phyloP scores from a whole-genome alignment of 805 yeast species.

The Saccharomycopsis sp. region DNA sequence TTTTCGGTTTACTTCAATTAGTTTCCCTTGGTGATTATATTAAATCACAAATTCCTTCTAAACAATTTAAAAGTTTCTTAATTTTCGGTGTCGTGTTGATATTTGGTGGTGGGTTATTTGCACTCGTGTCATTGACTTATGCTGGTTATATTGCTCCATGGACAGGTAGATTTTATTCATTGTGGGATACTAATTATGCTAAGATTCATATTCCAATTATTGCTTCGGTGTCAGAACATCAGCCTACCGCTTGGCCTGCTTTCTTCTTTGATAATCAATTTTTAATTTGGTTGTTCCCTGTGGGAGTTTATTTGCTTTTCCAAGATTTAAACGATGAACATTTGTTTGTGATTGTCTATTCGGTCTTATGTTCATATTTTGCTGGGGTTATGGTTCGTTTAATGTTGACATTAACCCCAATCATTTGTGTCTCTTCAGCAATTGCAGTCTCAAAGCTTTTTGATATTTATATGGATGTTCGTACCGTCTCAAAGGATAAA shows the following conservation, averaged over 20 bases:
- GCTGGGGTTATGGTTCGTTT: constrained; percentile 99
- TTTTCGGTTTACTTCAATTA: constrained; percentile 89
- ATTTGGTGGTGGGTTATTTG: constrained; percentile 57
- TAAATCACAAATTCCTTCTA: constrained; percentile 61
- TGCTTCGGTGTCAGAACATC: constrained; percentile 98
- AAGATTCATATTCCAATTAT: constrained; percentile 97
- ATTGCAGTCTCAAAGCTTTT: constrained; percentile 79
- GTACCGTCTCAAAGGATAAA: constrained; percentile 23
- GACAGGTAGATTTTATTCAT: constrained; percentile 97
- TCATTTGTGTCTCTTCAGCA: constrained; percentile 90
- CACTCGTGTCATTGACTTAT: constrained; percentile 73
- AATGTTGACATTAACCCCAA: constrained; percentile 94
- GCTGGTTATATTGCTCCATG: constrained; percentile 96
- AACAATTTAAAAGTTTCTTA: constrained; percentile 66
- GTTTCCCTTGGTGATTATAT: constrained; percentile 82
- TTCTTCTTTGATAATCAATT: constrained; percentile 91
- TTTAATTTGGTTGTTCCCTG: constrained; percentile 97
- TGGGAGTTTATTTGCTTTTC: constrained; percentile 86
- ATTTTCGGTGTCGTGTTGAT: constrained; percentile 51
- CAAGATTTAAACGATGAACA: constrained; percentile 88
- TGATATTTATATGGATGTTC: constrained; percentile 71
- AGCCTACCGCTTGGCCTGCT: constrained; percentile 99
- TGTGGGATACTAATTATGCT: constrained; percentile 98
- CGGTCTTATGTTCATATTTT: constrained; percentile 91
- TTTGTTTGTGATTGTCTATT: constrained; percentile 83